Base-by-base conservation (phyloP, 352 stramenopile genomes). In the Phytopythium montanum region DNA sequence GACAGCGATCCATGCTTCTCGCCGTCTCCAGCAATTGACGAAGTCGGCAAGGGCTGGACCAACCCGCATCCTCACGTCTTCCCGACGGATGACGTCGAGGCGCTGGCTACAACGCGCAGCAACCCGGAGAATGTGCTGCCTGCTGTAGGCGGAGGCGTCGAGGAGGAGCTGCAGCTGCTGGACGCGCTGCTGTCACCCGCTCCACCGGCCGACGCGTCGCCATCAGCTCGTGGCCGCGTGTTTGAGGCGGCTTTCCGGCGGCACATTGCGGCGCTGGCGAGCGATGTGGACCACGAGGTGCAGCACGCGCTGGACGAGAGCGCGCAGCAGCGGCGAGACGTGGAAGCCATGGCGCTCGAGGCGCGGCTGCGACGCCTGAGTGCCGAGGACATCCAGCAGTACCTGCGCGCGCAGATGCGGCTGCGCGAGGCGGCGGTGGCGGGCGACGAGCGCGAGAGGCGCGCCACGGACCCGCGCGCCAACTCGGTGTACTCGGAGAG, bases 171-270 rank as follows among this genome's bases (percentile, higher is more conserved):
- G 28, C 64, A 78, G 56, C 64, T 72, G 57, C 81, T 78, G 59
- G 76, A 83, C 26, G 58, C 77, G 25, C 56, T 74, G 42, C 60
- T 68, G 6, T 89, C 76, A 12, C 76, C 76, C 10, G 52, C 50
- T 2, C 58, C 67, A 19, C 28, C 21, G 1, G 28, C 49, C 16
- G 54, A 61, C 5, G 64, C 41, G 19, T 65, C 71, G n/a, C 64
- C 80, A 44, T 59, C 53, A 2, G 51, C 51, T 31, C 33, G 13
- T 13, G 51, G 33, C 6, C 51, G 51, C 38, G 77, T 87, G 21
- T 74, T 87, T 54, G 80, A 90, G 59, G 79, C 72, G 13, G 80
- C 80, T 1, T 88, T 88, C 65, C 76, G 70, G 45, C 66, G 80
- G 2, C 76, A 88, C 54, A 81, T 90, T 23, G 69, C 68, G 10